Percentiles rank a stretch among this genome's conserved stretches.
Conservation (phyloP, 1,284 basidiomycete species). For the Tetrapyrgos nigripes region DNA sequence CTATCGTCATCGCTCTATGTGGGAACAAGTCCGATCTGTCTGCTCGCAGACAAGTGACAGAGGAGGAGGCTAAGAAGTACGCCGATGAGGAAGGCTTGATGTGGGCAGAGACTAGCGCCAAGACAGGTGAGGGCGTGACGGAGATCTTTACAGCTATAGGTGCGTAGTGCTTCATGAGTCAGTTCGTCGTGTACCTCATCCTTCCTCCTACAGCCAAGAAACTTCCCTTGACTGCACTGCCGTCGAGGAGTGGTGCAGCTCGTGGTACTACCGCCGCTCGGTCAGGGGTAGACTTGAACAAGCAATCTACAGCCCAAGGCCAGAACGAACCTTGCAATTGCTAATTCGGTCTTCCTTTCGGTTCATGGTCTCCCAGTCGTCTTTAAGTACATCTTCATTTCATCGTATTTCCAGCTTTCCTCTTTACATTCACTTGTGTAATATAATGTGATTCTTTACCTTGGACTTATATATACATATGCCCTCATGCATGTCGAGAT, state of each 20-base stretch:
- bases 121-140: slow-evolving; percentile 89
- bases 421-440: slow-evolving; percentile 9
- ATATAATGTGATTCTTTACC: slow-evolving; percentile 13
- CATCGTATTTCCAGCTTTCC: neutral
- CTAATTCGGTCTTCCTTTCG: slow-evolving; percentile 40
- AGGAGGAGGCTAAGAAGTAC: slow-evolving; percentile 91
- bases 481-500: neutral
- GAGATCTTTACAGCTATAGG: slow-evolving; percentile 91
- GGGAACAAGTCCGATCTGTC: slow-evolving; percentile 95
- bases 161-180: slow-evolving; percentile 41
- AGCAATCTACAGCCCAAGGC: slow-evolving; percentile 50
- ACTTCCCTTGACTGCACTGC: slow-evolving; percentile 75
- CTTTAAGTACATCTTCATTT: slow-evolving; percentile 10
- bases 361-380: slow-evolving; percentile 4
- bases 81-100: slow-evolving; percentile 95
- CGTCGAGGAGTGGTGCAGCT: slow-evolving; percentile 58
- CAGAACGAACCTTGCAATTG: slow-evolving; percentile 79
- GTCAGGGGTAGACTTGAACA: slow-evolving; percentile 79
- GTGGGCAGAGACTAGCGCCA: slow-evolving; percentile 97
- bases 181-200: slow-evolving; percentile 16
- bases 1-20: slow-evolving; percentile 94
- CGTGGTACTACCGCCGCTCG: slow-evolving; percentile 55
- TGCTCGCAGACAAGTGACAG: slow-evolving; percentile 79
- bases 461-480: neutral
- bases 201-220: slow-evolving; percentile 69